A percentile compares a stretch with the other conserved stretches of the same genome.
phyloP scores from a whole-genome alignment of 2,329 filamentous ascomycete species.

The Monilinia vaccinii-corymbosi region DNA sequence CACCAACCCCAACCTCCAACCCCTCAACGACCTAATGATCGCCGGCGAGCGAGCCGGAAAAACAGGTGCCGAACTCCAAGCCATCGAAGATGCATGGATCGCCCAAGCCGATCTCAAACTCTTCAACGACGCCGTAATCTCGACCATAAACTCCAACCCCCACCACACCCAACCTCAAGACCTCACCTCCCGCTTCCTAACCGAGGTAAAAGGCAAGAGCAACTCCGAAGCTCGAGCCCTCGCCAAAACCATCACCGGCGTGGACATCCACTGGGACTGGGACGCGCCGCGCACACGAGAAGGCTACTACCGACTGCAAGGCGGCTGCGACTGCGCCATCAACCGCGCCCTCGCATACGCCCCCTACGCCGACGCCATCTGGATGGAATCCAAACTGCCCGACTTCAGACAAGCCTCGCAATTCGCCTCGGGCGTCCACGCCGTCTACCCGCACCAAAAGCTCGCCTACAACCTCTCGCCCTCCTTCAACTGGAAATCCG shows the following conservation, averaged over 20 bases:
- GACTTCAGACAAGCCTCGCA: constrained; percentile 86
- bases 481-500: constrained; percentile 99
- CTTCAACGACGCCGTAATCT: constrained; percentile 83
- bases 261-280: constrained; percentile 90
- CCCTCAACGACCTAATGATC: constrained; percentile 85
- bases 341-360: constrained; percentile 88
- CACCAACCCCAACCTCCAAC: constrained; percentile 77
- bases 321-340: constrained; percentile 83
- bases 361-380: constrained; percentile 90
- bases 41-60: constrained; percentile 78
- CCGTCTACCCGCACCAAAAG: constrained; percentile 93
- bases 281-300: constrained; percentile 86
- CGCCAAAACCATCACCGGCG: constrained; percentile 66
- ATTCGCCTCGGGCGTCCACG: constrained; percentile 88
- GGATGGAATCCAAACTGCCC: constrained; percentile 98
- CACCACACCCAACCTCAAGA: constrained; percentile 52
- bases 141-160: constrained; percentile 62
- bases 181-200: constrained; percentile 57
- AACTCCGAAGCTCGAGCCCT: constrained; percentile 73
- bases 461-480: constrained; percentile 97
- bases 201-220: constrained; percentile 69
- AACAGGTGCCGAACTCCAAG: constrained; percentile 69
- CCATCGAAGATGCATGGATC: constrained; percentile 86
- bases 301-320: constrained; percentile 88
- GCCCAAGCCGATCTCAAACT: constrained; percentile 71